Evolutionary conservation across 768 basidiomycete genomes (phyloP).

Genomic region (Mycena indigotica): DNA sequence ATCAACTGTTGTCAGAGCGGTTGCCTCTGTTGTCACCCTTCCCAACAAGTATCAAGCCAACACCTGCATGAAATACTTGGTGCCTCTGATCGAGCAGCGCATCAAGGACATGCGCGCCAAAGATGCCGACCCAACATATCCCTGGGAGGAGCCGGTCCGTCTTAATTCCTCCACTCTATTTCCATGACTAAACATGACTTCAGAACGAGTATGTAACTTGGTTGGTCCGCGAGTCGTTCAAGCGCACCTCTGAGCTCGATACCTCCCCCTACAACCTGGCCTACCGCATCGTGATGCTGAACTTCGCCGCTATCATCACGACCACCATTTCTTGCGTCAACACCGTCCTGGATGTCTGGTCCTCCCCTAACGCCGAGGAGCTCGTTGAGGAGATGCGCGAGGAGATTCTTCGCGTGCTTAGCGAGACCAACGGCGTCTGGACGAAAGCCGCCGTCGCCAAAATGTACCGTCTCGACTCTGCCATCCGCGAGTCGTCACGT

Average conservation of each 20-base stretch:
- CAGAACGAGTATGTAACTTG: conserved; percentile 5
- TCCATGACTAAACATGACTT: background rate
- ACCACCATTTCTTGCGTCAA: conserved; percentile 4
- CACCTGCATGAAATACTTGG: background rate
- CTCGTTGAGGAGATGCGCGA: conserved; percentile 5
- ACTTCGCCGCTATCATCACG: conserved; percentile 10
- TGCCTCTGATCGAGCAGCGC: background rate
- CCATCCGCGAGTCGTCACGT: conserved; percentile 4
- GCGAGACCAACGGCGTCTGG: conserved; percentile 8
- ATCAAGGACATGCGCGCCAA: background rate
- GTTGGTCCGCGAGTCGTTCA: conserved; percentile 11
- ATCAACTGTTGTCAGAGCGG: background rate
- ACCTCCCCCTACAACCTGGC: conserved; percentile 6
- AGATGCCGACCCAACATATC: background rate
- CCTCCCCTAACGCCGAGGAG: background rate
- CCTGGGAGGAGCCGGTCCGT: background rate
- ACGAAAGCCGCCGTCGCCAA: conserved; percentile 5
- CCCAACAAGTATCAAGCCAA: background rate
- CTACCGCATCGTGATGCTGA: conserved; percentile 7
- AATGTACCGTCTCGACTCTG: conserved; percentile 2
- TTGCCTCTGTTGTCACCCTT: background rate
- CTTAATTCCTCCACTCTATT: background rate
- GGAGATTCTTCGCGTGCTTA: background rate
- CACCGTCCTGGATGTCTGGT: conserved; percentile 8
- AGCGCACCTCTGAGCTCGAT: background rate